A percentile compares a stretch with the other conserved stretches of the same genome.
Conservation (phyloP, 2,329 filamentous ascomycete species). For the Talaromyces sp. region DNA sequence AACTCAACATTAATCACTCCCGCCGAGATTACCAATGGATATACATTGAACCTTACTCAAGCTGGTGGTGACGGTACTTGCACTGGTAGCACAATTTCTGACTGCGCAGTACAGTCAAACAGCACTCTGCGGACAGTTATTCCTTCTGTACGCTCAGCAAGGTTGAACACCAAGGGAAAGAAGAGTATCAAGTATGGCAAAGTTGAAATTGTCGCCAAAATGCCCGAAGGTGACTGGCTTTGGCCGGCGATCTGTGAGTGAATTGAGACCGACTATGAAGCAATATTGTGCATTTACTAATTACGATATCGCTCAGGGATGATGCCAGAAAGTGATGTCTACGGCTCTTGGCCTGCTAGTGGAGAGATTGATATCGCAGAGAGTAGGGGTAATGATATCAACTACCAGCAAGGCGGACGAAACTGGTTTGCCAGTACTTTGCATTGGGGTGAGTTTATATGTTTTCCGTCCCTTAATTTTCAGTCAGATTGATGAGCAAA, state of each 20-base stretch:
- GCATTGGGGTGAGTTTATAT: conserved; percentile 36
- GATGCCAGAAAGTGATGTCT: conserved; percentile 49
- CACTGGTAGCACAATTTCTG: conserved; percentile 34
- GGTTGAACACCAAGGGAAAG: conserved; percentile 49
- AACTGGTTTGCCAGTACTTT: conserved; percentile 28
- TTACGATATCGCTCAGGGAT: conserved; percentile 35
- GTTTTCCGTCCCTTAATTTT: conserved; percentile 29
- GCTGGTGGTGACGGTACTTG: conserved; percentile 38
- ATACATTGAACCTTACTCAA: conserved; percentile 43
- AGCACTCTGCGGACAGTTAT: conserved; percentile 47
- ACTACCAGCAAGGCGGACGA: conserved; percentile 9
- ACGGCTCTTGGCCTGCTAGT: conserved; percentile 51
- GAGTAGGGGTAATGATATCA: conserved; percentile 21
- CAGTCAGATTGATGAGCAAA: conserved; percentile 26
- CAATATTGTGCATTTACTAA: conserved; percentile 18
- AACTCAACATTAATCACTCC: conserved; percentile 29
- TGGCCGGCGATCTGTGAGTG: conserved; percentile 51
- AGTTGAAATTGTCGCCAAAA: conserved; percentile 54
- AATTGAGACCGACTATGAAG: too few species aligned
- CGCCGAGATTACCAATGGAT: conserved; percentile 26
- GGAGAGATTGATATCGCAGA: conserved; percentile 57
- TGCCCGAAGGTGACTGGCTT: conserved; percentile 55
- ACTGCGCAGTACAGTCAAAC: conserved; percentile 45
- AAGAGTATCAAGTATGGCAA: conserved; percentile 50
- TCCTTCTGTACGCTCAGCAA: conserved; percentile 50